Conservation (phyloP, 495 filamentous ascomycete genomes). For the Hypoxylon perforatum region DNA sequence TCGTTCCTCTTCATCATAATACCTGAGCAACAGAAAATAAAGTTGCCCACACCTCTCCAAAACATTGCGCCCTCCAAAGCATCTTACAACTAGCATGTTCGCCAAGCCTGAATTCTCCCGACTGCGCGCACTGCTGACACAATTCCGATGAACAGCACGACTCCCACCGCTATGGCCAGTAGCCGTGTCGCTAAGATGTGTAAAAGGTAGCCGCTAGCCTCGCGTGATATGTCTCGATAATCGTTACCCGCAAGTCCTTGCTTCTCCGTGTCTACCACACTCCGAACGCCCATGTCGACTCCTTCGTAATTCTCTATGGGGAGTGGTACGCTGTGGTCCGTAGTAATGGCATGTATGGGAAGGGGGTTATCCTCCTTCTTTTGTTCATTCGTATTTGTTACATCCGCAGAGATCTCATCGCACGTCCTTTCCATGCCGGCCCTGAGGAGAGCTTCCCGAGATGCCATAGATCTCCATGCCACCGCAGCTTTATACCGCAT, state of each 20-base stretch:
- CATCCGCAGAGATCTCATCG: neutral
- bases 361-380: neutral
- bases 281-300: neutral
- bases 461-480: constrained; percentile 40
- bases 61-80: constrained; percentile 1
- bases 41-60: constrained; percentile 16
- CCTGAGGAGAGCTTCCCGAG: neutral
- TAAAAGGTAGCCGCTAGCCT: neutral
- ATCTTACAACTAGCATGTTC: constrained; percentile 13
- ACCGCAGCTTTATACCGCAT: constrained; percentile 48
- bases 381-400: too few species aligned
- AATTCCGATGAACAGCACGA: constrained; percentile 27
- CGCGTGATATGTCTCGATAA: constrained; percentile 7
- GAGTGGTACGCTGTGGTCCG: neutral
- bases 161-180: constrained; percentile 15
- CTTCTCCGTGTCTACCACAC: constrained; percentile 35
- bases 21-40: constrained; percentile 15
- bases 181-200: constrained; percentile 15
- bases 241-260: constrained; percentile 15
- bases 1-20: constrained; percentile 14
- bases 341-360: neutral
- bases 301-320: constrained; percentile 2
- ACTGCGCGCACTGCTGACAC: constrained; percentile 28
- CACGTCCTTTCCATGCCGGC: neutral
- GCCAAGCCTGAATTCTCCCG: constrained; percentile 30